Conservation (phyloP, 208 protist species). For the Leishmania tropica region DNA sequence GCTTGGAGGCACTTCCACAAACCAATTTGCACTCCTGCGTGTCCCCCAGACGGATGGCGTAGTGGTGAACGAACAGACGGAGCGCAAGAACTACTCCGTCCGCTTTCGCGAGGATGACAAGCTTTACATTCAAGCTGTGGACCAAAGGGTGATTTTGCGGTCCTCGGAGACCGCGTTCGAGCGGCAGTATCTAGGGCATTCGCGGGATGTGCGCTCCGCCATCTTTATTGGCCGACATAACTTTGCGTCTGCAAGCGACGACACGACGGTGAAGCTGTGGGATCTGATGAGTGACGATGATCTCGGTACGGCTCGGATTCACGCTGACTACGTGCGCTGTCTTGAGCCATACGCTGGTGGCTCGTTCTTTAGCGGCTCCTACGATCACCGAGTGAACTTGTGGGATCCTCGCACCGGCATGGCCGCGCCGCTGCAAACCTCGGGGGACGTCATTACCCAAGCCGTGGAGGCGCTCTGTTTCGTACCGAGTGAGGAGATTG, state of each 20-base stretch:
- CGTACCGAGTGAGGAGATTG: conserved; percentile 30
- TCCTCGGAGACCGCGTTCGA: conserved; percentile 87
- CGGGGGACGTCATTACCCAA: conserved; percentile 25
- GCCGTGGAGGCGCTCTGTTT: conserved; percentile 71
- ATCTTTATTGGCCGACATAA: conserved; percentile 75
- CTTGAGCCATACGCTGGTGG: conserved; percentile 62
- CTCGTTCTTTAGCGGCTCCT: conserved; percentile 83
- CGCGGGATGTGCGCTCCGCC: conserved; percentile 71
- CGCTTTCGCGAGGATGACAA: conserved; percentile 84
- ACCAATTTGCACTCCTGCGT: conserved; percentile 79
- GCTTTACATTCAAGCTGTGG: conserved; percentile 73
- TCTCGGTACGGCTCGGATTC: conserved; percentile 45
- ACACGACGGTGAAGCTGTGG: conserved; percentile 86
- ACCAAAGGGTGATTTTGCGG: conserved; percentile 76
- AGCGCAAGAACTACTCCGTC: conserved; percentile 75
- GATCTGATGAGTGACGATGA: conserved; percentile 72
- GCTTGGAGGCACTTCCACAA: conserved; percentile 74
- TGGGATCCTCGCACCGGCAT: conserved; percentile 80
- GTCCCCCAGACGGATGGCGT: conserved; percentile 79
- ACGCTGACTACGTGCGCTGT: conserved; percentile 86
- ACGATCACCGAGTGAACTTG: conserved; percentile 82
- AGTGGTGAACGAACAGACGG: conserved; percentile 81
- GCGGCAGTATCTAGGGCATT: conserved; percentile 77
- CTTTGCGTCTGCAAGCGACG: conserved; percentile 85
- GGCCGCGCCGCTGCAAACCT: conserved; percentile 52